Evolutionary conservation across 257 asterid species (phyloP).

Genomic region (Solanum tarijense): DNA sequence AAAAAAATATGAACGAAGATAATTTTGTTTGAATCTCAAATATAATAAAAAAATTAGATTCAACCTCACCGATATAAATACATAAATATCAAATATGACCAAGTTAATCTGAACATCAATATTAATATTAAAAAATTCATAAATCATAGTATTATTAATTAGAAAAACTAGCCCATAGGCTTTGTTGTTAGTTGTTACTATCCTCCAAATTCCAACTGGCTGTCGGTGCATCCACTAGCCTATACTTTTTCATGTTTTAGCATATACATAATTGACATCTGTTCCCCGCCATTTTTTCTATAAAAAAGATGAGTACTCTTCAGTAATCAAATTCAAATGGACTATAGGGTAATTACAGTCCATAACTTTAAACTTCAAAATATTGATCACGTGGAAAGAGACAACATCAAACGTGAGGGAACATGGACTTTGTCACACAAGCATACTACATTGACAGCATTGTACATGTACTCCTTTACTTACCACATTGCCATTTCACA

Average conservation of each 20-base stretch:
- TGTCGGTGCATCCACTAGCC: neutral
- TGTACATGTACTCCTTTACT: neutral
- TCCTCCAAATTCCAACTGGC: neutral
- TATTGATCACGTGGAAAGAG: constrained; percentile 21
- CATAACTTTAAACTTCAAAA: neutral
- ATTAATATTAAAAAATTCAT: neutral
- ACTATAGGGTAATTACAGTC: neutral
- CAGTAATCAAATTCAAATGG: neutral
- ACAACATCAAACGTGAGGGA: constrained; percentile 11
- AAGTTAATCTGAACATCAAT: neutral
- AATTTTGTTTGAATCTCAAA: too few relatives aligned
- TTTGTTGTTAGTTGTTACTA: neutral
- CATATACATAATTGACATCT: neutral
- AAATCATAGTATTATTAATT: neutral
- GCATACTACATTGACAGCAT: neutral
- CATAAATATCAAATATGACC: neutral
- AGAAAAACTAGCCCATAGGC: neutral
- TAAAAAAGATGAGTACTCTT: neutral
- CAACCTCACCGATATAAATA: neutral
- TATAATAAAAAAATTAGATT: too few relatives aligned
- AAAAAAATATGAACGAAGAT: too few relatives aligned
- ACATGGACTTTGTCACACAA: constrained; percentile 1
- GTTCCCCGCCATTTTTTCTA: neutral
- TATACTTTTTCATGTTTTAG: neutral
- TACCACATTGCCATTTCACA: neutral